Base-by-base conservation (phyloP, 2,329 filamentous ascomycete species). In the Aspergillus alliaceus region DNA sequence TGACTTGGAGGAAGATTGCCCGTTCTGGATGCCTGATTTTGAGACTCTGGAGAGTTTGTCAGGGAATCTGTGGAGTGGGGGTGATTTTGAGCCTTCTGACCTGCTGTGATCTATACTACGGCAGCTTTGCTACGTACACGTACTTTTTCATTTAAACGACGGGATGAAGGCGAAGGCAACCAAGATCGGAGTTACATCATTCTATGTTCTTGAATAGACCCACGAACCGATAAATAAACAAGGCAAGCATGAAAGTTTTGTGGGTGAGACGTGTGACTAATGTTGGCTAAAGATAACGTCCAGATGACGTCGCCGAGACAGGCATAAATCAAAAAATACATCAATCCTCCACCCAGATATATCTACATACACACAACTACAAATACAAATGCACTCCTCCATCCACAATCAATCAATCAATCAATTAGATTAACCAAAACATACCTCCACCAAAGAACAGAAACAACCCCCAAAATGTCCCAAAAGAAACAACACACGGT, bases 11-110 rank as follows among this genome's bases (percentile, higher is more conserved):
- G 66, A 72, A 24, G 65, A 64, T 57, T 65, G 65, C 54, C 73
- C 71, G 1, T 61, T 76, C 20, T 76, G 73, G 73, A 75, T 76
- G 67, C 73, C 73, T 53, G 42, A 80, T 60, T 66, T 79, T 62
- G 64, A 75, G 61, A 70, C 69, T 12, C 58, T 72, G 54, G 66
- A 74, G 58, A 67, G 64, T 59, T 31, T 74, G 35, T 72, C 65
- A 11, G 66, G 69, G 20, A 59, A 63, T 2, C 57, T 72, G 42
- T 73, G 71, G 70, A 65, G 58, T 50, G 64, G 62, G 47, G 64
- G 64, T 14, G 68, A 71, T 51, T 60, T 62, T 3, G 64, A 59
- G 3, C 61, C 66, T 20, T 72, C 72, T 62, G 69, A 70, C 56
- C 61, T 68, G 9, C 58, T 72, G 31, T 72, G 56, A 63, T 29